Evolutionary conservation across 2,329 filamentous ascomycete genomes (phyloP).

Genomic region (Fusarium vanettenii): DNA sequence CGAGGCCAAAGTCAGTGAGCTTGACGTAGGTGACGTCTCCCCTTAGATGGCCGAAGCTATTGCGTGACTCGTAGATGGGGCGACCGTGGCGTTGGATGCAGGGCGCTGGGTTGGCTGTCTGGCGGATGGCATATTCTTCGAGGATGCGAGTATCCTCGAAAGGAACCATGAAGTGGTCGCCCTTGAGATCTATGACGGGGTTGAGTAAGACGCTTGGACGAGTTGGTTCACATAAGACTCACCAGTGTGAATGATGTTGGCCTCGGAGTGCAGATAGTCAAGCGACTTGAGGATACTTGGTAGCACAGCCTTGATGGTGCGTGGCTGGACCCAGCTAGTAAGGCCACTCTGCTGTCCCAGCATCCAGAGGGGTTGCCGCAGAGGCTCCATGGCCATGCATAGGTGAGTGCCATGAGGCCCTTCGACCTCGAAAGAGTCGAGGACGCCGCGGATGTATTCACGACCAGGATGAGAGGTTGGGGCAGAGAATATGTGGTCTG

Average conservation of each 20-base stretch:
- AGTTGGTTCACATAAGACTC: not conserved
- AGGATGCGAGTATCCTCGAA: slow-evolving; percentile 40
- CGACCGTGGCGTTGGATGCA: slow-evolving; percentile 37
- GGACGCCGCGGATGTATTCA: slow-evolving; percentile 31
- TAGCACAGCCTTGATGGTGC: slow-evolving; percentile 42
- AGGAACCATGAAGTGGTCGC: slow-evolving; percentile 42
- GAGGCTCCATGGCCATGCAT: slow-evolving; percentile 40
- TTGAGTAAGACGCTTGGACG: not conserved
- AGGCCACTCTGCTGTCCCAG: slow-evolving; percentile 37
- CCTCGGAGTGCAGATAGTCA: slow-evolving; percentile 54
- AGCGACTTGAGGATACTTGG: slow-evolving; percentile 52
- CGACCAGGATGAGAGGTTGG: slow-evolving; percentile 37
- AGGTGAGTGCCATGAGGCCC: slow-evolving; percentile 32
- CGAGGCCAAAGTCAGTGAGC: slow-evolving; percentile 45
- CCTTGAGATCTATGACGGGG: slow-evolving; percentile 34
- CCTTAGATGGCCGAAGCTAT: slow-evolving; percentile 38
- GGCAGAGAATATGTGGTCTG: slow-evolving; percentile 36
- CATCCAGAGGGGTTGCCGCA: slow-evolving; percentile 43
- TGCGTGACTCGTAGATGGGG: slow-evolving; percentile 38
- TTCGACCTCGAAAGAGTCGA: slow-evolving; percentile 42
- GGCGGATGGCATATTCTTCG: slow-evolving; percentile 36
- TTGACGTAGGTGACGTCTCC: slow-evolving; percentile 41
- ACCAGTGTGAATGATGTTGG: slow-evolving; percentile 55
- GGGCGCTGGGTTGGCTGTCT: slow-evolving; percentile 39
- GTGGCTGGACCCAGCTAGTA: slow-evolving; percentile 32